Evolutionary conservation across 1,139 yeast species (phyloP), one percentile per base, ranked within the genome.

Genomic region (Debaryomyces udenii): DNA sequence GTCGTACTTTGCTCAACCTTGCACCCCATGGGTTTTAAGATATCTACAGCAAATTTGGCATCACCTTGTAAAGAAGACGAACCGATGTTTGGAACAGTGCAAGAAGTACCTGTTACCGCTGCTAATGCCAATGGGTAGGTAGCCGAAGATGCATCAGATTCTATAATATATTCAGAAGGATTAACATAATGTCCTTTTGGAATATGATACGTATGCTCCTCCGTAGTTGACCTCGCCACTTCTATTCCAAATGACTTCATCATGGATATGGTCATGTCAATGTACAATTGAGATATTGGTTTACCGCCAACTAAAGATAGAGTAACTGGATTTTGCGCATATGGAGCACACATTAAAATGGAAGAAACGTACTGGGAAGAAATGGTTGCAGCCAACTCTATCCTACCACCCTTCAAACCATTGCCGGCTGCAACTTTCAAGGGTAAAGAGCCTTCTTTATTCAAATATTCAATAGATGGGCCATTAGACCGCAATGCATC

Each of bases 141-240:
- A 1, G 99, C 98, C 15, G 97, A 88, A 18, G 97, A 89, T n/a
- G 99, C 99, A 66, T 93, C 99, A 9, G 96, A 87, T 65, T 93
- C 99, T 51, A 93, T 81, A 27, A 86, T 87, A 56, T 93, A 93
- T 54, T 84, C 93, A 2, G 73, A 49, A 14, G 99, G 99, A 50
- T 91, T 89, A 34, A 63, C 66, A 61, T 94, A 93, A 18, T 73
- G 67, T 2, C 91, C 97, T 55, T 78, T 78, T 39, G 99, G 99
- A 61, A 93, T 89, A 58, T 84, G 86, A 64, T 93, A 93, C 28
- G 97, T 89, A 69, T 87, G 76, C 24, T 77, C 82, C 61, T 88
- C 93, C 22, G 85, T 76, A 23, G 73, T 62, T 6, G 95, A 86
- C 52, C 78, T 78, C 31, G 73, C 74, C n/a, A 94, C 99, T 10